Evolutionary conservation across 75 land plant genomes (phyloP).

Genomic region (Selaginella moellendorffii): DNA sequence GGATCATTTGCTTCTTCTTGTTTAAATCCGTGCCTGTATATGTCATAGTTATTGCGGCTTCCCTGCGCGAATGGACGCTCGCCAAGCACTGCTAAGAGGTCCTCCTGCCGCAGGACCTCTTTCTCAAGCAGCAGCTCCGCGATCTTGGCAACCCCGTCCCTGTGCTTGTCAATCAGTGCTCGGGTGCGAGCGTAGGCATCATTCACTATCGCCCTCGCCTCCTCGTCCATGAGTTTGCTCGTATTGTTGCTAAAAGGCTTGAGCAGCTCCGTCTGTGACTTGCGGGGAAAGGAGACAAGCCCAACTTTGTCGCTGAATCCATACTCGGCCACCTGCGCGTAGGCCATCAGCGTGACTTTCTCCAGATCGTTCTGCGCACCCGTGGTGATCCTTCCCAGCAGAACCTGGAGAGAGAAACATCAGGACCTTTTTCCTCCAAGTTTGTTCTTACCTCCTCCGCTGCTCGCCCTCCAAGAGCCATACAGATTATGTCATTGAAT

Average conservation of each 20-base stretch:
- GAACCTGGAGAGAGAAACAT: background rate
- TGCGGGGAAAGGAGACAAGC: background rate
- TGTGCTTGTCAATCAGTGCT: background rate
- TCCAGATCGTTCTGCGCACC: constrained; percentile 5
- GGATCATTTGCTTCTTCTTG: no score
- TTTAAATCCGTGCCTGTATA: no score
- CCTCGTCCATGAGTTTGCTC: background rate
- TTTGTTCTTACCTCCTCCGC: background rate
- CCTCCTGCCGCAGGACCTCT: background rate
- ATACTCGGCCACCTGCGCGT: background rate
- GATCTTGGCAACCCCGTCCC: background rate
- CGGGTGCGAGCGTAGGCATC: background rate
- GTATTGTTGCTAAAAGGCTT: background rate
- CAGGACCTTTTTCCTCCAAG: no score
- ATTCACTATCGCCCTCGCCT: background rate
- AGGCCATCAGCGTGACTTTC: background rate
- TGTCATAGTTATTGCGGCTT: no score
- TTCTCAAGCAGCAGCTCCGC: background rate
- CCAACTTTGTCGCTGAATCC: background rate
- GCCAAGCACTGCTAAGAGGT: background rate
- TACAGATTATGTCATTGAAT: background rate
- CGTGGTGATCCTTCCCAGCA: background rate
- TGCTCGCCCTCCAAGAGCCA: constrained; percentile 1
- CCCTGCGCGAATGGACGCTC: background rate
- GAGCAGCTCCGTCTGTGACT: background rate